These are phyloP conservation scores for Leptodontidium sp. DNA, from an alignment of 2,329 filamentous ascomycete species.

Conservation along the genomic window DNA sequence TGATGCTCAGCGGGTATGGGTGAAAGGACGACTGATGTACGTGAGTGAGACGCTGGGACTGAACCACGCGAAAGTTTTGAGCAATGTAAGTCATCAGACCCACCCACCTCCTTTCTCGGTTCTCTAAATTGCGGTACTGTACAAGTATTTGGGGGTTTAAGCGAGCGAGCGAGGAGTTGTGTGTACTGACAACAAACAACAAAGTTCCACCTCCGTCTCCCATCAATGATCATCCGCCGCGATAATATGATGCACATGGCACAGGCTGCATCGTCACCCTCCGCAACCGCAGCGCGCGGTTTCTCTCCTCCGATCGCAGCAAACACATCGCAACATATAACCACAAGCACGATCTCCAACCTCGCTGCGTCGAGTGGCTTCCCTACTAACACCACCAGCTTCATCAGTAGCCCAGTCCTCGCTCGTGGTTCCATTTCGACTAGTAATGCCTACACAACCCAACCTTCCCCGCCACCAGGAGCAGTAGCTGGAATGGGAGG, in stretches of 20 bases:
- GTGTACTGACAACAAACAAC: not conserved
- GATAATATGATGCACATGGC: constrained; percentile 40
- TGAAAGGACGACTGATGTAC: constrained; percentile 60
- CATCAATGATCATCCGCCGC: constrained; percentile 65
- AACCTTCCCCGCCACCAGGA: not conserved
- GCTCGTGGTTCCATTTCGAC: constrained; percentile 44
- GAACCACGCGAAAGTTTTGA: constrained; percentile 63
- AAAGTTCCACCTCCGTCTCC: constrained; percentile 66
- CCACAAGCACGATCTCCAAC: constrained; percentile 20
- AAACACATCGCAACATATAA: constrained; percentile 20
- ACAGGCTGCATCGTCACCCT: constrained; percentile 25
- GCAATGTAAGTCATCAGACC: constrained; percentile 53
- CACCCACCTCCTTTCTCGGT: constrained; percentile 11
- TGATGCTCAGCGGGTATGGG: constrained; percentile 64
- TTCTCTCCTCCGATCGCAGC: constrained; percentile 27
- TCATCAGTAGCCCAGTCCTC: constrained; percentile 8
- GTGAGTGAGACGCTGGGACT: constrained; percentile 65
- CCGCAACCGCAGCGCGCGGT: constrained; percentile 19
- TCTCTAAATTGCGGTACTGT: constrained; percentile 2
- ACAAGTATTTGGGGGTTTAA: not conserved
- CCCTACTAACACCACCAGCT: not conserved
- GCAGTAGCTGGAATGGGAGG: not conserved
- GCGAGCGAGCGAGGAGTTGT: not conserved
- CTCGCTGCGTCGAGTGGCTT: constrained; percentile 15
- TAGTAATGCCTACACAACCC: not conserved